These are phyloP conservation scores for Colletotrichum tropicicola DNA, from an alignment of 2,329 filamentous ascomycete genomes.

Conservation along the genomic window DNA sequence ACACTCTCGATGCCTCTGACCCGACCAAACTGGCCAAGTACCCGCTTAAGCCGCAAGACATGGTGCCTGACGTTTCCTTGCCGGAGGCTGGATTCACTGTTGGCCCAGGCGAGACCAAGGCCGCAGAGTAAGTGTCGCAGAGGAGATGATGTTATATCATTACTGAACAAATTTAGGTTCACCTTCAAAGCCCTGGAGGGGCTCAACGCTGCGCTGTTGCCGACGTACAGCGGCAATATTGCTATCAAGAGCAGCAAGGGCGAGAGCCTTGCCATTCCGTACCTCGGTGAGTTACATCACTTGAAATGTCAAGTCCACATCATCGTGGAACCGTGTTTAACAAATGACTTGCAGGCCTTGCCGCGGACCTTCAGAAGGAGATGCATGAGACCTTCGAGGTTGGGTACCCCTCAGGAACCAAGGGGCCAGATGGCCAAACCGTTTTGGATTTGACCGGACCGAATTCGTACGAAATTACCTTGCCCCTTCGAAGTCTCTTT, in stretches of 20 bases:
- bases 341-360: constrained; percentile 18
- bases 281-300: constrained; percentile 32
- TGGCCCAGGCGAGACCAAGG: constrained; percentile 4
- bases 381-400: constrained; percentile 14
- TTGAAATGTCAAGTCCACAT: no score
- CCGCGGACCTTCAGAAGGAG: constrained; percentile 11
- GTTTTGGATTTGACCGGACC: background rate
- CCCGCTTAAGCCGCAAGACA: background rate
- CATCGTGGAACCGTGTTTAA: no score
- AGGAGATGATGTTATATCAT: background rate
- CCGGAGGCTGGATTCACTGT: background rate
- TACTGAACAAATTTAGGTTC: background rate
- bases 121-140: background rate
- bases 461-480: background rate
- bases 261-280: constrained; percentile 44
- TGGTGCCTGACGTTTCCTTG: background rate
- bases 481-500: background rate
- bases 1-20: background rate
- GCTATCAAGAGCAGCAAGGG: constrained; percentile 40
- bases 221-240: constrained; percentile 45
- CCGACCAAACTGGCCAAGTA: constrained; percentile 18
- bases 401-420: constrained; percentile 12
- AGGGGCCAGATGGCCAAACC: background rate
- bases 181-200: background rate
- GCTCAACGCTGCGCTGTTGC: constrained; percentile 35